phyloP scores from a whole-genome alignment of 768 basidiomycete species.

The Dentipellis sp. region DNA sequence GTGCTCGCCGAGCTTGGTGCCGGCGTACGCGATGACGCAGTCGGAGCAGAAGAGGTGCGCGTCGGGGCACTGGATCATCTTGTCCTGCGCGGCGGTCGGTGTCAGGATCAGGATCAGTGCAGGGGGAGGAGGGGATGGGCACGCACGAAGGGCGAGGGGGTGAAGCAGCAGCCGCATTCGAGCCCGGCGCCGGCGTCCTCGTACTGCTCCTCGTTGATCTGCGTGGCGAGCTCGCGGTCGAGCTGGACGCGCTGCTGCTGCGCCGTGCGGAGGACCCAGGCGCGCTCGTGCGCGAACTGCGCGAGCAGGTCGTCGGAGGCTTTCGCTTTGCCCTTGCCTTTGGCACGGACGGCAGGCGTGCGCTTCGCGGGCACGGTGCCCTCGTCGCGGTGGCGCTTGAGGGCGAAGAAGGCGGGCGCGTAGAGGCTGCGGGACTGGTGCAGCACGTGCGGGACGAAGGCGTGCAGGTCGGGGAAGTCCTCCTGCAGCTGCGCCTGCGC shows the following conservation, averaged over 20 bases:
- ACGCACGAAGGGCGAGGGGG: conserved; percentile 60
- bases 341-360: conserved; percentile 17
- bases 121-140: not conserved
- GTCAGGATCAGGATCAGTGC: not conserved
- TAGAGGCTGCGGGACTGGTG: conserved; percentile 35
- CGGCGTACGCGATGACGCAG: conserved; percentile 64
- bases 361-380: conserved; percentile 23
- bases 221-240: conserved; percentile 21
- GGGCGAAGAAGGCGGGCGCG: conserved; percentile 51
- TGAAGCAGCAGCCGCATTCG: conserved; percentile 87
- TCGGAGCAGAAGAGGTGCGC: conserved; percentile 77
- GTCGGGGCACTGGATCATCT: conserved; percentile 86
- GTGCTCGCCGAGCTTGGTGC: conserved; percentile 56
- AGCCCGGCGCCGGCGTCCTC: conserved; percentile 51
- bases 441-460: too few species aligned
- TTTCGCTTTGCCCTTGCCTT: conserved; percentile 21
- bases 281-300: conserved; percentile 11
- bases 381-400: conserved; percentile 31
- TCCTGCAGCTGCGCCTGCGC: conserved; percentile 40
- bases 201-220: conserved; percentile 27
- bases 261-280: conserved; percentile 32
- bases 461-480: conserved; percentile 45
- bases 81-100: conserved; percentile 37
- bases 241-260: conserved; percentile 18
- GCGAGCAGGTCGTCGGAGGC: not conserved